These are phyloP conservation scores for Xylaria hypoxylon DNA, from an alignment of 2,329 filamentous ascomycete genomes.

Conservation along the genomic window DNA sequence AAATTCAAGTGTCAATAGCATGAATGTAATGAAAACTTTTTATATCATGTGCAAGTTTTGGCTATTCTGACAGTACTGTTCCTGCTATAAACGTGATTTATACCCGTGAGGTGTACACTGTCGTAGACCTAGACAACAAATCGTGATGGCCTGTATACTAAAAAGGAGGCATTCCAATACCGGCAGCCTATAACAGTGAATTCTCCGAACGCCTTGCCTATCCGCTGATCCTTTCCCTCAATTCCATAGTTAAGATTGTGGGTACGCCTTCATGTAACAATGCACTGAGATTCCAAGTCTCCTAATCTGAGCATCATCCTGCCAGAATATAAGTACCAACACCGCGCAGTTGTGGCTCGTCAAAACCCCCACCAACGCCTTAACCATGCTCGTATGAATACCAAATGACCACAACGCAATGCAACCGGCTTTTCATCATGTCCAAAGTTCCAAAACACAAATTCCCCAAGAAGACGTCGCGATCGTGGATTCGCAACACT, in stretches of 20 bases:
- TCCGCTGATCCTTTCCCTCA: not conserved
- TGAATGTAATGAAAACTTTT: slow-evolving; percentile 16
- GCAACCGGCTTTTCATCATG: not conserved
- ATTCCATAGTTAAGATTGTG: not conserved
- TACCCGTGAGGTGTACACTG: not conserved
- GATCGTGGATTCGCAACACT: not conserved
- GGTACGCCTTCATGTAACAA: not conserved
- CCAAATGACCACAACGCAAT: not conserved
- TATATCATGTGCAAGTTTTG: not conserved
- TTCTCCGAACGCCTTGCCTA: slow-evolving; percentile 16
- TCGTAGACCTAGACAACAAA: not conserved
- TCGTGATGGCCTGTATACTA: not conserved
- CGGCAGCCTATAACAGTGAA: not conserved
- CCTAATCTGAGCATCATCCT: not conserved
- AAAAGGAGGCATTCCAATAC: not conserved
- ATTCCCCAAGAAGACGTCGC: not conserved
- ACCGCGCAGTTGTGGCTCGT: not conserved
- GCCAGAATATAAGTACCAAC: not conserved
- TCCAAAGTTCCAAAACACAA: not conserved
- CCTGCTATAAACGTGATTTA: not conserved
- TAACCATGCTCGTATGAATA: slow-evolving; percentile 16
- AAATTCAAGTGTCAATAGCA: not conserved
- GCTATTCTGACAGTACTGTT: not conserved
- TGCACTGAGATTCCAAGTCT: not conserved
- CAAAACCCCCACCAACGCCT: slow-evolving; percentile 13